Percentiles rank a stretch among this genome's conserved stretches.
These are phyloP conservation scores for Plasmodium sp. DNA, from an alignment of 169 alveolate genomes.

Conservation along the genomic window DNA sequence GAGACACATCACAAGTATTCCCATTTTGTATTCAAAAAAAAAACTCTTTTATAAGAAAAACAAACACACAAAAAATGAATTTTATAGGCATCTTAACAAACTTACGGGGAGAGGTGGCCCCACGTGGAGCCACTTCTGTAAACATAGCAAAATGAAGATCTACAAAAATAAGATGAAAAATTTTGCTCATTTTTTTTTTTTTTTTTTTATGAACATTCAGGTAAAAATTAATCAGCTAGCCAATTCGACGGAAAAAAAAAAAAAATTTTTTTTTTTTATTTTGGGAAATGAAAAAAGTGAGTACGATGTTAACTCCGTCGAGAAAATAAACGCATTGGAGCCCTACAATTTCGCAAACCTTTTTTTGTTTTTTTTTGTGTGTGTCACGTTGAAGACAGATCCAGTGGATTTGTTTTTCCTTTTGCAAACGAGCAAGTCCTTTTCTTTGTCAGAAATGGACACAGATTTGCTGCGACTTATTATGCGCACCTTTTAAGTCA, in stretches of 20 bases:
- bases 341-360: conserved; percentile 10
- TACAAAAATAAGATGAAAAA: conserved; percentile 26
- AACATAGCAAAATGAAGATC: conserved; percentile 26
- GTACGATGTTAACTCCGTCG: background rate
- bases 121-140: conserved; percentile 1
- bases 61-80: conserved; percentile 38
- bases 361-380: conserved; percentile 29
- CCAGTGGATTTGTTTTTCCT: conserved; percentile 14
- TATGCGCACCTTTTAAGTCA: conserved; percentile 3
- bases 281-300: conserved; percentile 1
- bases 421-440: background rate
- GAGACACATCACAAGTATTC: background rate
- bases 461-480: background rate
- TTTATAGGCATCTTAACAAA: background rate
- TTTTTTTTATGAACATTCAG: conserved; percentile 31
- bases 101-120: background rate
- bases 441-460: conserved; percentile 34
- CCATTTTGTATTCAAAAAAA: conserved; percentile 7
- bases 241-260: conserved; percentile 14
- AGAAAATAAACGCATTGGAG: background rate
- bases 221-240: conserved; percentile 10
- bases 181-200: conserved; percentile 17
- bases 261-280: conserved; percentile 14
- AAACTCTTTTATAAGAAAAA: conserved; percentile 21
- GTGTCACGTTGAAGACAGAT: background rate